Percentiles rank a stretch among this genome's conserved stretches.
Evolutionary conservation across 192 early-diverging fungal species (phyloP).

Genomic region (Coemansia sp.): DNA sequence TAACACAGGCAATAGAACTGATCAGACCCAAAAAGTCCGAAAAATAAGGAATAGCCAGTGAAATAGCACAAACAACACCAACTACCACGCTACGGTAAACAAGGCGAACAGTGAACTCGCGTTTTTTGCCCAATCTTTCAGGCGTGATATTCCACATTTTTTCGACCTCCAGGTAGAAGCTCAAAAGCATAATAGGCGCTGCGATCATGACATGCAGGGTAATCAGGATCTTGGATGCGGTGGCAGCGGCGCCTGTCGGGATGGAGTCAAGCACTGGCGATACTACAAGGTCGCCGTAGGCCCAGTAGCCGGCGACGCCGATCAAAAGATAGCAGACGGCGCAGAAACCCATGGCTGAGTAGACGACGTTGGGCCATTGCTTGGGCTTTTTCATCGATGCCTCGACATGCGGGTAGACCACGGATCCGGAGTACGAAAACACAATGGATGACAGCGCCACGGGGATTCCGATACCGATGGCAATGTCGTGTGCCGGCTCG

Average conservation of each 20-base stretch:
- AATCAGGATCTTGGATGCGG: constrained; percentile 70
- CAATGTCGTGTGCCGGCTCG: constrained; percentile 23
- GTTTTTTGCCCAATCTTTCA: constrained; percentile 37
- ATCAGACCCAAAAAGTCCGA: constrained; percentile 75
- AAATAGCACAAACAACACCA: constrained; percentile 57
- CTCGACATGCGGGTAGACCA: constrained; percentile 81
- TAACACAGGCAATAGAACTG: constrained; percentile 70
- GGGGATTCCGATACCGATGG: constrained; percentile 56
- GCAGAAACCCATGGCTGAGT: constrained; percentile 60
- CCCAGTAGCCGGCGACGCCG: constrained; percentile 69
- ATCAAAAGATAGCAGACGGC: constrained; percentile 67
- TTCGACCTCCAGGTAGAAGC: constrained; percentile 69
- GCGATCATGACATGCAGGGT: constrained; percentile 79
- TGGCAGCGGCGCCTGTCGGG: constrained; percentile 60
- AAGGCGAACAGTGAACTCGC: constrained; percentile 59
- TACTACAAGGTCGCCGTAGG: constrained; percentile 64
- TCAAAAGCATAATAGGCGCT: constrained; percentile 73
- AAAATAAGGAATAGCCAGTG: constrained; percentile 74
- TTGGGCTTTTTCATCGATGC: constrained; percentile 71
- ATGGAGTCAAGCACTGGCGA: constrained; percentile 72
- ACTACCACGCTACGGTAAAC: constrained; percentile 60
- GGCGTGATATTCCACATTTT: constrained; percentile 56
- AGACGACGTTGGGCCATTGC: constrained; percentile 66
- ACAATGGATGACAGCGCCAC: constrained; percentile 69
- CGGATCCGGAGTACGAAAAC: constrained; percentile 76